Evolutionary conservation across 768 basidiomycete genomes (phyloP).

Genomic region (Cantharellus anzutake): DNA sequence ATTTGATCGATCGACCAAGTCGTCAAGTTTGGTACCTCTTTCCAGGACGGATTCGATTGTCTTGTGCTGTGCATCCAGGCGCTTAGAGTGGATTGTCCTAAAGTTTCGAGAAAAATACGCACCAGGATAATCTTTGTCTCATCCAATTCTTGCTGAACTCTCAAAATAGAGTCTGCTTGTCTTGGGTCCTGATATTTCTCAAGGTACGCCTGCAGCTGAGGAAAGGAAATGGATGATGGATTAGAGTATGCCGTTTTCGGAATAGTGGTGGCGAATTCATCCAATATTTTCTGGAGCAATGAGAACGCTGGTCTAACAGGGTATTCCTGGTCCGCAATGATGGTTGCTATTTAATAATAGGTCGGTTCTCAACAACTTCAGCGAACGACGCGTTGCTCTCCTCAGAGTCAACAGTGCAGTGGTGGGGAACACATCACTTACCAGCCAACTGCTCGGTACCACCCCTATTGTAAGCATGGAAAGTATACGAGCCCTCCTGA

Average conservation of each 20-base stretch:
- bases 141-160: slow-evolving; percentile 92
- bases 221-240: slow-evolving; percentile 54
- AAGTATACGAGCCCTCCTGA: slow-evolving; percentile 82
- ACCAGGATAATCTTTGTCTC: slow-evolving; percentile 98
- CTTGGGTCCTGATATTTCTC: slow-evolving; percentile 92
- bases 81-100: background rate
- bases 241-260: slow-evolving; percentile 49
- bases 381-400: background rate
- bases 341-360: slow-evolving; percentile 36
- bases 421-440: slow-evolving; percentile 18
- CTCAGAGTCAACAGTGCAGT: background rate
- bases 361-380: background rate
- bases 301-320: slow-evolving; percentile 95
- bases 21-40: slow-evolving; percentile 91
- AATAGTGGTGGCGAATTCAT: slow-evolving; percentile 74
- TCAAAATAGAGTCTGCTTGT: slow-evolving; percentile 96
- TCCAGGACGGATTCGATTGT: slow-evolving; percentile 95
- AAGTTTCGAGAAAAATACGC: slow-evolving; percentile 13
- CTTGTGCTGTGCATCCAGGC: slow-evolving; percentile 53
- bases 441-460: slow-evolving; percentile 75
- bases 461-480: slow-evolving; percentile 84
- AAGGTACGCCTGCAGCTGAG: slow-evolving; percentile 55
- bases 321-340: slow-evolving; percentile 91
- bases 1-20: slow-evolving; percentile 84
- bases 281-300: slow-evolving; percentile 76